These are phyloP conservation scores for Rubroboletus satanas DNA, from an alignment of 768 basidiomycete species.

Conservation along the genomic window DNA sequence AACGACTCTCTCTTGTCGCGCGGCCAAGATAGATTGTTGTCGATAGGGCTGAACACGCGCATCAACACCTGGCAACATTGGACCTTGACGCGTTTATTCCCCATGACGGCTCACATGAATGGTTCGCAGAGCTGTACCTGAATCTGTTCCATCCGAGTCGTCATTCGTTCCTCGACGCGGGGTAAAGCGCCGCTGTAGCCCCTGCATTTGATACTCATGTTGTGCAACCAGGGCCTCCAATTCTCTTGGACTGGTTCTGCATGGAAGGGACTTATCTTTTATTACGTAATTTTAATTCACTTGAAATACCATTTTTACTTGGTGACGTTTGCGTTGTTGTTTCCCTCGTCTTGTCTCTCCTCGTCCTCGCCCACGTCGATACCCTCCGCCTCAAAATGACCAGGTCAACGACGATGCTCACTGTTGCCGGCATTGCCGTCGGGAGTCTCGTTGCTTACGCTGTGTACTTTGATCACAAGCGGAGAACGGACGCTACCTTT, in stretches of 20 bases:
- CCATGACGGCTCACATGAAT: neutral
- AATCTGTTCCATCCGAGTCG: neutral
- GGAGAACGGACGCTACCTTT: slow-evolving; percentile 83
- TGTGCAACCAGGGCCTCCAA: neutral
- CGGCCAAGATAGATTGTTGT: neutral
- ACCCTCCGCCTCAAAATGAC: slow-evolving; percentile 15
- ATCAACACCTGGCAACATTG: neutral
- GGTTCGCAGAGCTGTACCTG: neutral
- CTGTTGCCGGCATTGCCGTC: slow-evolving; percentile 45
- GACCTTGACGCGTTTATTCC: neutral
- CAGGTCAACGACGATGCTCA: slow-evolving; percentile 38
- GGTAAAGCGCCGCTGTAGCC: neutral
- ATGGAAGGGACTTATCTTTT: slow-evolving; percentile 1
- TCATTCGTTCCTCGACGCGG: neutral
- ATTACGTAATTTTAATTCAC: slow-evolving; percentile 24
- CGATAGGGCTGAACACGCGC: too few species aligned
- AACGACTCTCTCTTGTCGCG: neutral
- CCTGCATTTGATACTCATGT: neutral
- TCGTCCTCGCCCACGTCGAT: neutral
- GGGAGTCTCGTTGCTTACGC: slow-evolving; percentile 72
- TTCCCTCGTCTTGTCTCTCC: slow-evolving; percentile 15
- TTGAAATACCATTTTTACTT: slow-evolving; percentile 5
- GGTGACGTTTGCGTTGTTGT: slow-evolving; percentile 3
- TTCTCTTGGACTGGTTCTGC: neutral
- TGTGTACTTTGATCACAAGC: slow-evolving; percentile 91